Evolutionary conservation across 306 rosid species (phyloP).

Genomic region (Lupinus albus): DNA sequence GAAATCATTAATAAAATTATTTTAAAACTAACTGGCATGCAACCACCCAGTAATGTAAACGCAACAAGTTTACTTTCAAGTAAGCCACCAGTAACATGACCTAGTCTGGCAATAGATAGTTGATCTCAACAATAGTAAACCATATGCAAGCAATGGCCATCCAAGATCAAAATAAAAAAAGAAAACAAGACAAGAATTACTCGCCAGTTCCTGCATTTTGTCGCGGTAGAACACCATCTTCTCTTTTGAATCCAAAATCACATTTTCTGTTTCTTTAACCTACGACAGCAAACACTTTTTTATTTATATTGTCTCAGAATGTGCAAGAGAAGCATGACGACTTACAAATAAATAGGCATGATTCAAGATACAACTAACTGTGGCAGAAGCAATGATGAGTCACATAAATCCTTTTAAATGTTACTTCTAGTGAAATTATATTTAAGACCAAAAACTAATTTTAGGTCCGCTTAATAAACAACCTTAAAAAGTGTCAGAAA

Average conservation of each 20-base stretch:
- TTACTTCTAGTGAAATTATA: slow-evolving; percentile 1
- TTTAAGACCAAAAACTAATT: not conserved
- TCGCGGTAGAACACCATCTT: slow-evolving; percentile 79
- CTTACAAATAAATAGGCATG: slow-evolving; percentile 21
- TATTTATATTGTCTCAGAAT: slow-evolving; percentile 30
- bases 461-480: not conserved
- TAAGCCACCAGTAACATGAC: slow-evolving; percentile 23
- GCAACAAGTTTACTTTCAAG: slow-evolving; percentile 27
- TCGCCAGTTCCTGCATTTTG: slow-evolving; percentile 95
- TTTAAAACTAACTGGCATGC: slow-evolving; percentile 25
- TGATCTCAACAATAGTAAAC: slow-evolving; percentile 23
- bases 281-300: slow-evolving; percentile 41
- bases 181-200: slow-evolving; percentile 50
- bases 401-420: slow-evolving; percentile 14
- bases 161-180: slow-evolving; percentile 38
- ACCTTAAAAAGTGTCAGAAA: slow-evolving; percentile 3
- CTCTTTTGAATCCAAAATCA: slow-evolving; percentile 83
- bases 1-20: slow-evolving; percentile 25
- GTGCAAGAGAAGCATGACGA: slow-evolving; percentile 26
- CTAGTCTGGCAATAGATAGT: slow-evolving; percentile 23
- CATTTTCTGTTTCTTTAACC: slow-evolving; percentile 63
- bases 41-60: slow-evolving; percentile 2
- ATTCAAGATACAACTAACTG: not conserved
- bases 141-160: slow-evolving; percentile 18
- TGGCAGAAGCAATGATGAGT: not conserved